Base-by-base conservation (phyloP, 2,329 filamentous ascomycete genomes). In the Aureobasidium sp. region DNA sequence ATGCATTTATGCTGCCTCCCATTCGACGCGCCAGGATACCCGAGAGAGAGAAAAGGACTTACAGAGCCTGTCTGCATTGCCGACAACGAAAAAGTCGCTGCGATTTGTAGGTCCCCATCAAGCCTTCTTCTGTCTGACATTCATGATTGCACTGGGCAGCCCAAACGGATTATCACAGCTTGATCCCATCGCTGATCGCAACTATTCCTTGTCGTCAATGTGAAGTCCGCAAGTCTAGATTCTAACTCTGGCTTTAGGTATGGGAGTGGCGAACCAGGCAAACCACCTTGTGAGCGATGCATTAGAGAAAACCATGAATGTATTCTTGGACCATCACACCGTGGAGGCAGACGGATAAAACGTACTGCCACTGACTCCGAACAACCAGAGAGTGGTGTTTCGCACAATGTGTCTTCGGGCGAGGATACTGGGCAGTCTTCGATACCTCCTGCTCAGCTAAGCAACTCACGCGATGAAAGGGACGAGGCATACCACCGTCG, bases 271-370 rank as follows among this genome's bases (percentile, higher is more conserved):
- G 60, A 64, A 35, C 62, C 62, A 6, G 62, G 61, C 4, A 56
- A 61, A 19, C 64, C 63, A 14, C 63, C 63, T 12, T 66, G 64
- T 49, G 64, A 66, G 53, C 53, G 64, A 52, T 66, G 64, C 54
- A 65, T 66, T 32, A 56, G 64, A 14, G 64, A 66, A 40, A 63
- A 66, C 45, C 63, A 65, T 44, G 64, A 66, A 56, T 66, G 64
- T 52, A 54, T 66, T 22, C 62, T 66, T 4, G 64, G 64, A 42
- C 62, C 62, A 14, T 65, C 63, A 17, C 58, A 63, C 29, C 57
- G 64, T 45, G 64, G 64, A 12, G 64, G 64, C n/a, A 54, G 59
- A 27, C 54, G 64, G 12, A 60, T 66, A 29, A 66, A 66, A 42
- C 59, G 63, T 11, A 59, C 55, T 35, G 44, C 57, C 16, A 57